Evolutionary conservation across 805 yeast genomes (phyloP).

Genomic region (Saccharomycopsis guyanensis): DNA sequence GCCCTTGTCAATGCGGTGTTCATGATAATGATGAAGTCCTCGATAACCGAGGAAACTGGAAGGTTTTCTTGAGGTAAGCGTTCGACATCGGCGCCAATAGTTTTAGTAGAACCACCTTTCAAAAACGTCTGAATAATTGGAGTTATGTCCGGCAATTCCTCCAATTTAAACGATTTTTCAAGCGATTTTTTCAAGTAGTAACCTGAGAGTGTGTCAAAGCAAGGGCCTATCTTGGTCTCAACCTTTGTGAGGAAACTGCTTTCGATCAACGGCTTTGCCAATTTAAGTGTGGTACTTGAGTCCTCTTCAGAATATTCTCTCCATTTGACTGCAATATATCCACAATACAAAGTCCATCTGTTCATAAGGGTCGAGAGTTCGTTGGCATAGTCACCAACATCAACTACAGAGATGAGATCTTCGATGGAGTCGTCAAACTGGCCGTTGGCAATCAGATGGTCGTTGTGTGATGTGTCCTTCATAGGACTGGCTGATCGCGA

Average conservation of each 20-base stretch:
- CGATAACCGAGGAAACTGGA: constrained; percentile 78
- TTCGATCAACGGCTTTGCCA: constrained; percentile 46
- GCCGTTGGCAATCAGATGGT: too few relatives aligned
- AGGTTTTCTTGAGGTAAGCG: constrained; percentile 41
- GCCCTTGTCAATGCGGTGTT: constrained; percentile 59
- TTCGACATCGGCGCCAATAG: constrained; percentile 10
- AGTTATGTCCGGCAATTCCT: constrained; percentile 60
- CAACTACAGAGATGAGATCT: constrained; percentile 44
- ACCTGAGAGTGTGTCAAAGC: constrained; percentile 55
- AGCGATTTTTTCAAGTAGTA: constrained; percentile 72
- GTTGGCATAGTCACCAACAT: constrained; percentile 55
- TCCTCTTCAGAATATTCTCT: constrained; percentile 31
- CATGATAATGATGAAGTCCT: constrained; percentile 71
- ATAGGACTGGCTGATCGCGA: constrained; percentile 22
- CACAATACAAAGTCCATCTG: constrained; percentile 77
- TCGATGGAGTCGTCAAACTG: constrained; percentile 26
- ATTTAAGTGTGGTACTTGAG: constrained; percentile 23
- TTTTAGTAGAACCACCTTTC: constrained; percentile 1
- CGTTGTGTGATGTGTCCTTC: constrained; percentile 3
- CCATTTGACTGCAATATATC: constrained; percentile 67
- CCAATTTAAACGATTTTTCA: constrained; percentile 73
- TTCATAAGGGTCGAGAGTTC: constrained; percentile 74
- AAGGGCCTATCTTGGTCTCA: constrained; percentile 43
- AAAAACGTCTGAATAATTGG: constrained; percentile 25
- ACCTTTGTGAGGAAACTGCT: constrained; percentile 54